Percentiles rank a stretch among this genome's conserved stretches.
These are phyloP conservation scores for Massarina eburnea DNA, from an alignment of 2,329 filamentous ascomycete species.

Conservation along the genomic window DNA sequence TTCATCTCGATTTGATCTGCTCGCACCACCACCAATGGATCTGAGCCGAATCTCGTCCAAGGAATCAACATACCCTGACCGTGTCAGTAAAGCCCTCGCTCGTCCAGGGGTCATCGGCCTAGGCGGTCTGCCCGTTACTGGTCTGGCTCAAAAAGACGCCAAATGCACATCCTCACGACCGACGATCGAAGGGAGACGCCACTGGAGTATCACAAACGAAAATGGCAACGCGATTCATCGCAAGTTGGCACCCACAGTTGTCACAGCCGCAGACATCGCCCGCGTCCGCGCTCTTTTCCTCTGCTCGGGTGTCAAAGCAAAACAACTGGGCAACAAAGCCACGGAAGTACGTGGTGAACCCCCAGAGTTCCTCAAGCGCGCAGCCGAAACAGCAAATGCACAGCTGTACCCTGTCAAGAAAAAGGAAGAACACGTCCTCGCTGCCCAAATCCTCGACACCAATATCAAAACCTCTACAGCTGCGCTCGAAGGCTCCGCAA, in stretches of 20 bases:
- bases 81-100: slow-evolving; percentile 35
- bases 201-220: slow-evolving; percentile 61
- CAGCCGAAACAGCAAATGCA: slow-evolving; percentile 47
- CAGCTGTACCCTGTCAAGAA: slow-evolving; percentile 50
- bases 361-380: slow-evolving; percentile 40
- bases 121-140: slow-evolving; percentile 32
- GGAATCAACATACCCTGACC: slow-evolving; percentile 22
- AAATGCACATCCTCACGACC: slow-evolving; percentile 37
- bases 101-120: slow-evolving; percentile 31
- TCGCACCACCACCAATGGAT: slow-evolving; percentile 56
- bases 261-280: slow-evolving; percentile 69
- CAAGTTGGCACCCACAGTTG: slow-evolving; percentile 21
- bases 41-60: slow-evolving; percentile 29
- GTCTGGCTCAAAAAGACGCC: slow-evolving; percentile 22
- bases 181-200: slow-evolving; percentile 47
- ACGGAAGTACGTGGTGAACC: slow-evolving; percentile 46
- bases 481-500: slow-evolving; percentile 54
- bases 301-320: slow-evolving; percentile 86
- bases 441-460: slow-evolving; percentile 54
- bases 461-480: slow-evolving; percentile 50
- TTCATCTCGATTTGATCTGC: slow-evolving; percentile 47
- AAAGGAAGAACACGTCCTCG: slow-evolving; percentile 57
- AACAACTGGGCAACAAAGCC: slow-evolving; percentile 72
- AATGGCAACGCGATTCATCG: slow-evolving; percentile 39
- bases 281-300: slow-evolving; percentile 76